Conservation (phyloP, 129 eudicot genomes). For the Scalesia atractyloides region DNA sequence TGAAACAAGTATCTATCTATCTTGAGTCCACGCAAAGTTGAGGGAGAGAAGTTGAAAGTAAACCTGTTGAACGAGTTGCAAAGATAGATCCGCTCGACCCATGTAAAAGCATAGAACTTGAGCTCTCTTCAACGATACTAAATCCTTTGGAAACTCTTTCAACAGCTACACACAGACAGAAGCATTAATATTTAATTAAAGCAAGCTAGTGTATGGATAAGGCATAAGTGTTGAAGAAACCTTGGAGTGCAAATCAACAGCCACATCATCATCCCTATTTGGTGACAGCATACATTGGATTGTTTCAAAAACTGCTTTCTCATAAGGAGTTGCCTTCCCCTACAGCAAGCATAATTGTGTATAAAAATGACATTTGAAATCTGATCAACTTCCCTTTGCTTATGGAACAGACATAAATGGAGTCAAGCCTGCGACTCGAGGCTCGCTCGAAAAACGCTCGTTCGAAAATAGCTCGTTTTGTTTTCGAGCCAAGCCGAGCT, state of each 20-base stretch:
- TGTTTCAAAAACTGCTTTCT: slow-evolving; percentile 73
- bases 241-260: slow-evolving; percentile 66
- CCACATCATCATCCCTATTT: slow-evolving; percentile 80
- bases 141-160: slow-evolving; percentile 77
- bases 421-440: too few species aligned
- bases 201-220: not conserved
- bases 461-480: too few species aligned
- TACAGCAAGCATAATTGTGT: slow-evolving; percentile 13
- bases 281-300: slow-evolving; percentile 57
- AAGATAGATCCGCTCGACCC: slow-evolving; percentile 83
- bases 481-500: too few species aligned
- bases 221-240: slow-evolving; percentile 23
- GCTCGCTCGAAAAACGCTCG: too few species aligned
- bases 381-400: too few species aligned
- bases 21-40: not conserved
- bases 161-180: slow-evolving; percentile 45
- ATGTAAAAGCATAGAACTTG: slow-evolving; percentile 86
- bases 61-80: slow-evolving; percentile 86
- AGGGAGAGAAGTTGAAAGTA: too few species aligned
- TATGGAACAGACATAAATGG: too few species aligned
- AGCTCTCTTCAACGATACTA: slow-evolving; percentile 78
- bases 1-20: not conserved
- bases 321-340: slow-evolving; percentile 77
- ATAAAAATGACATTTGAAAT: too few species aligned
- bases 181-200: not conserved